Conservation (phyloP, 2,329 filamentous ascomycete species). For the Ilyonectria robusta region DNA sequence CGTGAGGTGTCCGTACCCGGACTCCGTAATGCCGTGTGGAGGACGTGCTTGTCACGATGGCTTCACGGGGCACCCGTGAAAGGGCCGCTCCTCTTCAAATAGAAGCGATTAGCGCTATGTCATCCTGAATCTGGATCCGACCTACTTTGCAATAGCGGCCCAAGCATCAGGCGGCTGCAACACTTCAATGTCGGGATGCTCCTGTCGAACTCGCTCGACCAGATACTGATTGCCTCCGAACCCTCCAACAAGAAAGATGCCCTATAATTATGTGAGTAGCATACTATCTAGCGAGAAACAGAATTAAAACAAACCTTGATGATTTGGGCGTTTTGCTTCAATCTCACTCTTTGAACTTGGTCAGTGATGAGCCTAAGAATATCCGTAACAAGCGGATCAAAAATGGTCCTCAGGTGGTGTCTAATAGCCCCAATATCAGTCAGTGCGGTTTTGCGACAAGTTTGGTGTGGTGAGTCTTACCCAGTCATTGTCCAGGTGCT, state of each 20-base stretch:
- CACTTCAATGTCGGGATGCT: constrained; percentile 45
- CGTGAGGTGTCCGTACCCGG: neutral
- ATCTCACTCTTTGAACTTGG: constrained; percentile 32
- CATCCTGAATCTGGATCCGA: neutral
- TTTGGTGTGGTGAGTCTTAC: constrained; percentile 10
- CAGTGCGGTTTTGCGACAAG: neutral
- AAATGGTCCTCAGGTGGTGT: constrained; percentile 21
- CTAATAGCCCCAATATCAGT: neutral
- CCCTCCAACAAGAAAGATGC: constrained; percentile 56
- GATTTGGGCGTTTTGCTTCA: constrained; percentile 20
- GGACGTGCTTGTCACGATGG: constrained; percentile 30
- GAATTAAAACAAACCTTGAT: constrained; percentile 15
- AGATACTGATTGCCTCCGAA: constrained; percentile 56
- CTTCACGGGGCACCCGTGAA: constrained; percentile 26
- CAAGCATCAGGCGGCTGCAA: constrained; percentile 50
- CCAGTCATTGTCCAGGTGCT: constrained; percentile 40
- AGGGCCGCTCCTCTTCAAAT: constrained; percentile 35
- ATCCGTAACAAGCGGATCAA: constrained; percentile 39
- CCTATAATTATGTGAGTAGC: constrained; percentile 2
- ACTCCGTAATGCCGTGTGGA: constrained; percentile 28
- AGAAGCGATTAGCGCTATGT: neutral
- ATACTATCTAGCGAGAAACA: too few species aligned
- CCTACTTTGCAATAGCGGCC: constrained; percentile 44
- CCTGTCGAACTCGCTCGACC: constrained; percentile 44
- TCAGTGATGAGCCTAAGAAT: constrained; percentile 37